phyloP scores from a whole-genome alignment of 208 protist genomes.

The Hexamita inflata region DNA sequence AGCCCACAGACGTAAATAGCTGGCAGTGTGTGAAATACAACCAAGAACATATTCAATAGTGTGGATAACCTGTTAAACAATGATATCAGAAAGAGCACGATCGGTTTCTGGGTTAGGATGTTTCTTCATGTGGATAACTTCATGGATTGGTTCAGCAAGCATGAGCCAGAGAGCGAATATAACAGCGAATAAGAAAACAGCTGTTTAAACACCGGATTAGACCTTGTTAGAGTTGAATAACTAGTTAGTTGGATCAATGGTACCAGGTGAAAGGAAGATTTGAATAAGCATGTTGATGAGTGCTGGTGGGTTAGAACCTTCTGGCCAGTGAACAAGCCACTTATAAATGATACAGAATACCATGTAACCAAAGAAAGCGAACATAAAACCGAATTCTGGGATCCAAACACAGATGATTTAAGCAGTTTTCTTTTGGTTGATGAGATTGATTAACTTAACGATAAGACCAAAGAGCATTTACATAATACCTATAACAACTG shows the following conservation, averaged over 20 bases:
- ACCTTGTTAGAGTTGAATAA: background rate
- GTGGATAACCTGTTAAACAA: constrained; percentile 93
- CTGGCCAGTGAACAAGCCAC: constrained; percentile 40
- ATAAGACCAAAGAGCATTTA: constrained; percentile 45
- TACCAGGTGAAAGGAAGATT: constrained; percentile 66
- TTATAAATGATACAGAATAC: constrained; percentile 48
- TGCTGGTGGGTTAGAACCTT: constrained; percentile 44
- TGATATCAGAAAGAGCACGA: constrained; percentile 68
- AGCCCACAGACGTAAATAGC: constrained; percentile 98
- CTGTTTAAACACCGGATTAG: constrained; percentile 28
- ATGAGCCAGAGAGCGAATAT: constrained; percentile 21
- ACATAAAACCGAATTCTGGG: constrained; percentile 47
- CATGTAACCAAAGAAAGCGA: constrained; percentile 49
- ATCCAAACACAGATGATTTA: constrained; percentile 38
- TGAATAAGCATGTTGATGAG: constrained; percentile 70
- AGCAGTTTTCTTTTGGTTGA: constrained; percentile 28
- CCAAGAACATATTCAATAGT: constrained; percentile 97
- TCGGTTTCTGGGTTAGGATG: constrained; percentile 5
- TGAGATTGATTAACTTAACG: constrained; percentile 33
- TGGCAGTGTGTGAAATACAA: constrained; percentile 96
- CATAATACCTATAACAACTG: constrained; percentile 40
- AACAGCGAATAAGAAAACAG: constrained; percentile 32
- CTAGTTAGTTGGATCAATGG: background rate
- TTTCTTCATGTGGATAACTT: constrained; percentile 9
- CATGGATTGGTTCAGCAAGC: background rate